Conservation (phyloP, 768 basidiomycete species). For the Lactarius deliciosus region DNA sequence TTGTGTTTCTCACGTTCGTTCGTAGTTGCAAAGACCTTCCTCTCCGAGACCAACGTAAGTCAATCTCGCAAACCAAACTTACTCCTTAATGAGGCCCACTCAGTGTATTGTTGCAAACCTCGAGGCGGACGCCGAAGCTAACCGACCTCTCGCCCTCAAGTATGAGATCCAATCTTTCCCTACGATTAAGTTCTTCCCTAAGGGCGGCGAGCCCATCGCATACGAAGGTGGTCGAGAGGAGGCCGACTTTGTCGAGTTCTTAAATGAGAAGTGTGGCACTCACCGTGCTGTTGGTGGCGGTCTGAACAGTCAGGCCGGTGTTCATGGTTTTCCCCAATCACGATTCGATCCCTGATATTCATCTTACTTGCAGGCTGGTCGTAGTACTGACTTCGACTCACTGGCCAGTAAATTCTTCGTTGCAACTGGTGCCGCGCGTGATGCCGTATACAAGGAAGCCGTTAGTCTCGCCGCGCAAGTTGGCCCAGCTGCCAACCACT, state of each 20-base stretch:
- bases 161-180: conserved; percentile 84
- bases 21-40: conserved; percentile 75
- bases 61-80: background rate
- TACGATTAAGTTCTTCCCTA: conserved; percentile 94
- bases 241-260: conserved; percentile 69
- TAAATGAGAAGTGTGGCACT: conserved; percentile 88
- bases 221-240: conserved; percentile 76
- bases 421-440: conserved; percentile 54
- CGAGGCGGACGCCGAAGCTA: conserved; percentile 82
- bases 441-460: conserved; percentile 68
- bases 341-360: background rate
- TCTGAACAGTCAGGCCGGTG: conserved; percentile 60
- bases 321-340: background rate
- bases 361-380: conserved; percentile 63
- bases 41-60: conserved; percentile 69
- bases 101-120: conserved; percentile 90
- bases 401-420: conserved; percentile 75
- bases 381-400: conserved; percentile 70
- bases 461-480: conserved; percentile 48
- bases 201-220: conserved; percentile 52
- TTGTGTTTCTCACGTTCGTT: conserved; percentile 3
- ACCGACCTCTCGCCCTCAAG: conserved; percentile 64
- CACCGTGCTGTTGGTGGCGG: conserved; percentile 80
- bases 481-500: conserved; percentile 65
- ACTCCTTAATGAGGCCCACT: conserved; percentile 16